Evolutionary conservation across 192 early-diverging fungal species (phyloP).

Genomic region (Bifiguratus adelaidae): DNA sequence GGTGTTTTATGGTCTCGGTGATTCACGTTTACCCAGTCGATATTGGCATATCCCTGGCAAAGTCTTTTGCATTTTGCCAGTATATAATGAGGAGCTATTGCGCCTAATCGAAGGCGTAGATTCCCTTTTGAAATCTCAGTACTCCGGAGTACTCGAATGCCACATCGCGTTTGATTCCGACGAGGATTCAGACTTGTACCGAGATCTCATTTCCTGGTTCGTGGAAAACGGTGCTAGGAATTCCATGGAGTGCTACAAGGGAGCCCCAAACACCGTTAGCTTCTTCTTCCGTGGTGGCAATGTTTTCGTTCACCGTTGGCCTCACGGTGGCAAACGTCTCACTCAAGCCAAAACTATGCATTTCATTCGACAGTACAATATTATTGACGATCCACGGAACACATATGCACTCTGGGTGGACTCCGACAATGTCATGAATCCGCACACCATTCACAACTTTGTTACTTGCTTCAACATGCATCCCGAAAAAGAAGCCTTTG

Average conservation of each 20-base stretch:
- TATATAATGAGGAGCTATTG: background rate
- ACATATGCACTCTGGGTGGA: too few relatives aligned
- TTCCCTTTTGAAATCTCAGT: background rate
- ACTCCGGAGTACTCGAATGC: background rate
- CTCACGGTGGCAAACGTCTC: constrained; percentile 38
- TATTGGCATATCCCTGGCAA: background rate
- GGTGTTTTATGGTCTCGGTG: background rate
- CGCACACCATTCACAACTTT: too few relatives aligned
- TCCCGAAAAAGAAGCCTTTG: too few relatives aligned
- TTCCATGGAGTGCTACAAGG: too few relatives aligned
- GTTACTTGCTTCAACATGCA: too few relatives aligned
- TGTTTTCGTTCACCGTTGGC: constrained; percentile 25
- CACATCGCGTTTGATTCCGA: constrained; percentile 13
- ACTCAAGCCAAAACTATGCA: constrained; percentile 35
- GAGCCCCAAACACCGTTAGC: too few relatives aligned
- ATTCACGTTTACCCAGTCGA: background rate
- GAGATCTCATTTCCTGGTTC: constrained; percentile 7
- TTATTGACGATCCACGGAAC: too few relatives aligned
- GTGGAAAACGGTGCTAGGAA: constrained; percentile 3
- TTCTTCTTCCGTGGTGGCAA: constrained; percentile 17
- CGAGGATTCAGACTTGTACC: constrained; percentile 10
- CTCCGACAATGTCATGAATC: too few relatives aligned
- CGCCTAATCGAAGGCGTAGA: background rate
- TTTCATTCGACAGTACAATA: background rate
- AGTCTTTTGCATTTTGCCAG: background rate